Evolutionary conservation across 176 grass and related monocot species (phyloP).

Genomic region (Sorghum bicolor): DNA sequence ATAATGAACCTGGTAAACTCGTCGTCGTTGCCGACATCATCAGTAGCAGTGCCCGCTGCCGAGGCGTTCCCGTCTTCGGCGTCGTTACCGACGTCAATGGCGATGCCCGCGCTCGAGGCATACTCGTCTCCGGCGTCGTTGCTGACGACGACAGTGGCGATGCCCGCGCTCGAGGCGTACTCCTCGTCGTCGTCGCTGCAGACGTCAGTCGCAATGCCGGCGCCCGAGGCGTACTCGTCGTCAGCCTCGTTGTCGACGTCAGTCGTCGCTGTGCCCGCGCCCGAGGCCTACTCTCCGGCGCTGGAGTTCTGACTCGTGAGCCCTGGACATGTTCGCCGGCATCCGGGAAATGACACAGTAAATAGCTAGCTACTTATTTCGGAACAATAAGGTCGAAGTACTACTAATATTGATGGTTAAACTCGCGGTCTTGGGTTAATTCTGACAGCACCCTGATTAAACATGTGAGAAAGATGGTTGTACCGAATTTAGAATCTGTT

Average conservation of each 20-base stretch:
- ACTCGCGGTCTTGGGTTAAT: conserved; percentile 21
- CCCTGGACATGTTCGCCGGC: neutral
- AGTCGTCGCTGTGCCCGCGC: neutral
- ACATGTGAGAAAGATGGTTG: conserved; percentile 3
- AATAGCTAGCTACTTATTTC: conserved; percentile 33
- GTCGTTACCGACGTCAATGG: neutral
- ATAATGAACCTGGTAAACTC: conserved; percentile 60
- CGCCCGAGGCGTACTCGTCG: conserved; percentile 15
- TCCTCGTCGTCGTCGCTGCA: neutral
- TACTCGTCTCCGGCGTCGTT: conserved; percentile 26
- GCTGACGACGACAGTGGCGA: neutral
- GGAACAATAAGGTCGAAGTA: conserved; percentile 40
- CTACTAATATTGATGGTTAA: conserved; percentile 38
- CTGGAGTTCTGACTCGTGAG: conserved; percentile 32
- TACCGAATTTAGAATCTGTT: conserved; percentile 14
- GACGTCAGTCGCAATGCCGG: neutral
- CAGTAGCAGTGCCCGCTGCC: neutral
- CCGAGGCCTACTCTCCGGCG: conserved; percentile 33
- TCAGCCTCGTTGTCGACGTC: neutral
- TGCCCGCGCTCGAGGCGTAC: conserved; percentile 14
- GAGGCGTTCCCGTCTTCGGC: conserved; percentile 20
- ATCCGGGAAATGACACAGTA: conserved; percentile 21
- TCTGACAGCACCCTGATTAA: conserved; percentile 34
- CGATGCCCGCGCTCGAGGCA: neutral
- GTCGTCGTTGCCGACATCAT: conserved; percentile 16